These are phyloP conservation scores for Populus davidiana DNA, from an alignment of 345 rosid species.

Conservation along the genomic window DNA sequence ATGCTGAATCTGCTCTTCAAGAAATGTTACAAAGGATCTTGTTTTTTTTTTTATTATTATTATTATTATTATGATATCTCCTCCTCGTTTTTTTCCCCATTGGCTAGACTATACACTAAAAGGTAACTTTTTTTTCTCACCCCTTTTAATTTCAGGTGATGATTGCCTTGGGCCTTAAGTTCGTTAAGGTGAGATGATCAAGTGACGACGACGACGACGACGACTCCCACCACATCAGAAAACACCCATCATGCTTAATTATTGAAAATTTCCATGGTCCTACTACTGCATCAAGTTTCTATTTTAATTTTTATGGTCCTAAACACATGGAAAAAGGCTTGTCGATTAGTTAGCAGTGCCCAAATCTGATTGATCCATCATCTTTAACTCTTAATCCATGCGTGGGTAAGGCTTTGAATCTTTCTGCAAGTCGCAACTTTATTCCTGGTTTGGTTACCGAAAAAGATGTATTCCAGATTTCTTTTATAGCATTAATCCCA, in stretches of 20 bases:
- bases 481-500: neutral
- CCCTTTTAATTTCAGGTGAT: neutral
- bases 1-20: neutral
- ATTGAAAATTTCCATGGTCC: neutral
- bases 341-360: neutral
- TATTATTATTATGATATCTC: neutral
- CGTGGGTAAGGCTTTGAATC: too few relatives aligned
- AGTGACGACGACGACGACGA: neutral
- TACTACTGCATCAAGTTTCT: neutral
- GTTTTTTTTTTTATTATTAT: too few relatives aligned
- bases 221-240: neutral
- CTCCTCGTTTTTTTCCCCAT: too few relatives aligned
- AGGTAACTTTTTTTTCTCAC: too few relatives aligned
- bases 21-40: neutral
- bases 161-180: neutral
- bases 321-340: neutral
- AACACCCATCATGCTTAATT: too few relatives aligned
- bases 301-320: neutral
- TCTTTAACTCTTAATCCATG: constrained; percentile 12
- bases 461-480: constrained; percentile 22
- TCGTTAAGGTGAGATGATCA: neutral
- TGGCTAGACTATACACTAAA: too few relatives aligned
- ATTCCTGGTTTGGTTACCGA: constrained; percentile 17
- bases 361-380: constrained; percentile 6
- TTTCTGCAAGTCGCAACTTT: neutral